These are phyloP conservation scores for Tausonia pullulans DNA, from an alignment of 1,284 basidiomycete species.

Conservation along the genomic window DNA sequence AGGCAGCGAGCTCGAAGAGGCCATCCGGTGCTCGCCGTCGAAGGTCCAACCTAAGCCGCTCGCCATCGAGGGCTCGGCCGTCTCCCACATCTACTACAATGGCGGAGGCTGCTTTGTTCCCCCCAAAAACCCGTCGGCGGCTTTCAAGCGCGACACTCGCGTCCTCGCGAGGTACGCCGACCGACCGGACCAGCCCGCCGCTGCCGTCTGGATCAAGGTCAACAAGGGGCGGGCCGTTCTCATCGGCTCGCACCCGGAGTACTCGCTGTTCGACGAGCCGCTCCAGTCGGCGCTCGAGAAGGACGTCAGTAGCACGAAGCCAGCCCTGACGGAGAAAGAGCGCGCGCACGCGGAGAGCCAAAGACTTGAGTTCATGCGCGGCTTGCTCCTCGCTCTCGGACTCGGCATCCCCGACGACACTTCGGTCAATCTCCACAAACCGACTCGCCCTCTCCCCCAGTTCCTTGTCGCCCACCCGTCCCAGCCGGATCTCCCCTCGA, in stretches of 20 bases:
- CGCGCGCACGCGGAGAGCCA: slow-evolving; percentile 31
- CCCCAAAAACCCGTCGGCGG: slow-evolving; percentile 25
- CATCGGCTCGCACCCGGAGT: slow-evolving; percentile 55
- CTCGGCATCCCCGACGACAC: slow-evolving; percentile 14
- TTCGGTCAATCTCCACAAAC: slow-evolving; percentile 20
- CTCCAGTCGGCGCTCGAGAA: slow-evolving; percentile 30
- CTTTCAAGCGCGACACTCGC: slow-evolving; percentile 23
- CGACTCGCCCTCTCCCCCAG: slow-evolving; percentile 33
- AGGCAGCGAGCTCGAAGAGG: too few relatives aligned
- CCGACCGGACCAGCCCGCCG: slow-evolving; percentile 32
- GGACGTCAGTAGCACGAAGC: slow-evolving; percentile 22
- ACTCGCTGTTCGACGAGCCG: slow-evolving; percentile 41
- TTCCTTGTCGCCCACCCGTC: slow-evolving; percentile 31
- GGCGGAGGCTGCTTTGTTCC: slow-evolving; percentile 43
- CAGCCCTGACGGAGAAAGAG: slow-evolving; percentile 25
- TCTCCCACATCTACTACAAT: slow-evolving; percentile 41
- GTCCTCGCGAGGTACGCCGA: slow-evolving; percentile 37
- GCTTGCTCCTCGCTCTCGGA: slow-evolving; percentile 25
- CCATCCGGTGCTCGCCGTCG: too few relatives aligned
- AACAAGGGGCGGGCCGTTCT: slow-evolving; percentile 49
- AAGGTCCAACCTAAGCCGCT: too few relatives aligned
- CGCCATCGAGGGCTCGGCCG: too few relatives aligned
- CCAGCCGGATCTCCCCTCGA: neutral
- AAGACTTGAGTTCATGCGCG: slow-evolving; percentile 38
- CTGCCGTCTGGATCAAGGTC: slow-evolving; percentile 44